Conservation (phyloP, 2,329 filamentous ascomycete species). For the Blumeria hordei region DNA sequence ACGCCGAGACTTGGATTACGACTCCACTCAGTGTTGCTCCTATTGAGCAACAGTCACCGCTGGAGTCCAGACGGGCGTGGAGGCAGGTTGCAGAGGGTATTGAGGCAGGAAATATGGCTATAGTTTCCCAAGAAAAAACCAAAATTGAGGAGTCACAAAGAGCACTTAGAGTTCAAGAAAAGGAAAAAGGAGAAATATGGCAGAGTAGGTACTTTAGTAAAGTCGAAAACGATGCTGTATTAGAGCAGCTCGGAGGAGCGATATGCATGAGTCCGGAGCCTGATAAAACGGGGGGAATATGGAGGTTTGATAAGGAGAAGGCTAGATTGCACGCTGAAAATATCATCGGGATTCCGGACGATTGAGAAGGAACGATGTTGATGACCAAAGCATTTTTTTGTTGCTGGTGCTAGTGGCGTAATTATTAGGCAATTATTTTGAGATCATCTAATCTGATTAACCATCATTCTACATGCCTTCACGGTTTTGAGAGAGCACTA, state of each 20-base stretch:
- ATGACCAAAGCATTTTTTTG: too few species aligned
- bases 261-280: constrained; percentile 19
- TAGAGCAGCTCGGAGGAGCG: constrained; percentile 18
- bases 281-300: constrained; percentile 47
- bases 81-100: constrained; percentile 63
- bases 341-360: too few species aligned
- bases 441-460: too few species aligned
- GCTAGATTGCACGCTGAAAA: constrained; percentile 3
- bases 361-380: too few species aligned
- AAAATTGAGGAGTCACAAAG: constrained; percentile 82
- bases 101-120: constrained; percentile 59
- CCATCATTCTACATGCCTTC: too few species aligned
- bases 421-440: too few species aligned
- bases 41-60: constrained; percentile 57
- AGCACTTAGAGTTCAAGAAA: constrained; percentile 48
- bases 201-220: constrained; percentile 58
- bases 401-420: too few species aligned
- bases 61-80: constrained; percentile 80
- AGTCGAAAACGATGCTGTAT: constrained; percentile 21
- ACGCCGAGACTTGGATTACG: constrained; percentile 29
- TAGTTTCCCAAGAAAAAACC: constrained; percentile 52
- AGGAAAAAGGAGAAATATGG: constrained; percentile 53
- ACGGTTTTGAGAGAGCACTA: too few species aligned
- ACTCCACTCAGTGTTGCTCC: constrained; percentile 49
- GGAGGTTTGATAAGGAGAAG: constrained; percentile 35